A percentile compares a stretch with the other conserved stretches of the same genome.
Evolutionary conservation across 345 rosid genomes (phyloP).

Genomic region (Iberis pinnata): DNA sequence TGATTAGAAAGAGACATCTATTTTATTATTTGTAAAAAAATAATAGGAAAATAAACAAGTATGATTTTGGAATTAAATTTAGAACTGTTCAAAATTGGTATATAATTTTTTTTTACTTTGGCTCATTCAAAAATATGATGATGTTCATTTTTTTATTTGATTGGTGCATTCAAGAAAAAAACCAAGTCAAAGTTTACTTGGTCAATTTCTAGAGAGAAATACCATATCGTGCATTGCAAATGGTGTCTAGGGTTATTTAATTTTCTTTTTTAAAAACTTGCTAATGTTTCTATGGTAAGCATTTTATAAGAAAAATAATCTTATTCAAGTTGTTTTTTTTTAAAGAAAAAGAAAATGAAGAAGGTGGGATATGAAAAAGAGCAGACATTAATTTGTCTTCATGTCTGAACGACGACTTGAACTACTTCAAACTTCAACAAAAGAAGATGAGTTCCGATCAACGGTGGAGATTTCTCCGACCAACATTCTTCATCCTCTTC

Average conservation of each 20-base stretch:
- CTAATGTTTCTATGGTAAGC: conserved; percentile 21
- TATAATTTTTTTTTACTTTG: too few species aligned
- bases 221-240: conserved; percentile 28
- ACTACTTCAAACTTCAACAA: conserved; percentile 28
- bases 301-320: too few species aligned
- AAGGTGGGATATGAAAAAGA: conserved; percentile 18
- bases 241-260: too few species aligned
- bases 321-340: too few species aligned
- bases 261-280: conserved; percentile 1
- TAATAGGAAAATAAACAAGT: too few species aligned
- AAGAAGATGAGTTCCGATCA: conserved; percentile 37
- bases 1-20: too few species aligned
- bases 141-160: background rate
- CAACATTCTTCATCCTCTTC: conserved; percentile 51
- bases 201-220: conserved; percentile 22
- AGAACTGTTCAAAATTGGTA: too few species aligned
- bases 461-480: conserved; percentile 57
- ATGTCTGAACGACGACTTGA: conserved; percentile 23
- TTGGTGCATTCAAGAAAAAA: too few species aligned
- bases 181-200: conserved; percentile 21
- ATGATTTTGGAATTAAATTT: too few species aligned
- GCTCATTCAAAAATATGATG: background rate
- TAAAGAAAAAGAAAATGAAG: conserved; percentile 7
- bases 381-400: conserved; percentile 27
- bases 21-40: too few species aligned